These are phyloP conservation scores for Penicillium subrubescens DNA, from an alignment of 495 filamentous ascomycete genomes.

Conservation along the genomic window DNA sequence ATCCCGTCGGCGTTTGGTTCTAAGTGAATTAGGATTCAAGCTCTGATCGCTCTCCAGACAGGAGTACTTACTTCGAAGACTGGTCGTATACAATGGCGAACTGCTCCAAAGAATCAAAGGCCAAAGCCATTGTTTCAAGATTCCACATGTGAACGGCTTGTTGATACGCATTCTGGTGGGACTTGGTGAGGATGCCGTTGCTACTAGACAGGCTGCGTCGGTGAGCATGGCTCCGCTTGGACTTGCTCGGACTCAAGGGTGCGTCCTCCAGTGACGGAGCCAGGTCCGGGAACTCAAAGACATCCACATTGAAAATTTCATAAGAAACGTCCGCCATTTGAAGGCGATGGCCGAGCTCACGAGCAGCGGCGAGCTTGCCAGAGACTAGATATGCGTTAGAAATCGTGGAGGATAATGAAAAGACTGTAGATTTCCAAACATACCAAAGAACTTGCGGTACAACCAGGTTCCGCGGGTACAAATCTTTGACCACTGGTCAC, in stretches of 20 bases:
- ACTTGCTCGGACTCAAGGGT: conserved; percentile 39
- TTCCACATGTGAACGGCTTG: conserved; percentile 69
- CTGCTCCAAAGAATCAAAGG: conserved; percentile 66
- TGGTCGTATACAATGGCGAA: conserved; percentile 54
- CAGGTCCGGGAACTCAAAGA: conserved; percentile 34
- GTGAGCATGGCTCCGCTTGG: conserved; percentile 28
- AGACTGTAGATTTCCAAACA: conserved; percentile 6
- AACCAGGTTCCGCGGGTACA: conserved; percentile 66
- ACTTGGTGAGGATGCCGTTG: conserved; percentile 11
- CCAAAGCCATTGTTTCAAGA: conserved; percentile 67
- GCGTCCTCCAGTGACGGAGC: conserved; percentile 26
- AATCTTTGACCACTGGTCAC: conserved; percentile 69
- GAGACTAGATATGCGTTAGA: conserved; percentile 23
- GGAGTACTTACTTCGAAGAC: conserved; percentile 41
- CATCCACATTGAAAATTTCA: conserved; percentile 45
- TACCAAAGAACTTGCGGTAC: conserved; percentile 61
- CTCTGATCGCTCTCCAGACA: background rate
- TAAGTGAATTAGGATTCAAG: conserved; percentile 22
- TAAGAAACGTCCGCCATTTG: conserved; percentile 43
- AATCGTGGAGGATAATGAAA: background rate
- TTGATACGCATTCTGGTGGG: conserved; percentile 27
- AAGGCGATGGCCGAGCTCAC: conserved; percentile 55
- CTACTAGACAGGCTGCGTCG: conserved; percentile 29
- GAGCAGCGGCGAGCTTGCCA: conserved; percentile 65
- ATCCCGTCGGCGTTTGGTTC: conserved; percentile 36